Conservation (phyloP, 768 basidiomycete genomes). For the Tylopilus subfusipes region DNA sequence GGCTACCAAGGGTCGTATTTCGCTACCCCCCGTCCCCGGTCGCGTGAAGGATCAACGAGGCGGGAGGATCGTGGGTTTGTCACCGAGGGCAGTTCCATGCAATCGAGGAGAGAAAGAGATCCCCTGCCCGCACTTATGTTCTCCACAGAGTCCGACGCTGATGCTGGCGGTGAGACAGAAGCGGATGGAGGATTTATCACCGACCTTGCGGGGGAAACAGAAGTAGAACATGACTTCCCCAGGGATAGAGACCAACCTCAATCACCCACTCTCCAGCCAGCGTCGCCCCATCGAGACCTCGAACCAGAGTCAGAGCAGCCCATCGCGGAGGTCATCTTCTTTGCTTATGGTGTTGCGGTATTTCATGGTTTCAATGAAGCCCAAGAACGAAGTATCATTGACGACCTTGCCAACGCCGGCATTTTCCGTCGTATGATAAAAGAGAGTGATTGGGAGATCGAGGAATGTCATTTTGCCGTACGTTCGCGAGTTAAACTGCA, state of each 20-base stretch:
- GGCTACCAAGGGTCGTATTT: constrained; percentile 90
- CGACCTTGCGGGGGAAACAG: constrained; percentile 14
- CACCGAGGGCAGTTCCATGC: constrained; percentile 21
- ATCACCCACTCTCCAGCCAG: constrained; percentile 1
- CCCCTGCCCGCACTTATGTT: neutral
- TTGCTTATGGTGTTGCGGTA: constrained; percentile 86
- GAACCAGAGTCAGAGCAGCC: constrained; percentile 35
- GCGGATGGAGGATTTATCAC: constrained; percentile 11
- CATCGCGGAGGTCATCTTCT: constrained; percentile 74
- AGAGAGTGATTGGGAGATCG: constrained; percentile 84
- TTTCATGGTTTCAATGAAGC: constrained; percentile 84
- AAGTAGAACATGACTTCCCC: constrained; percentile 6
- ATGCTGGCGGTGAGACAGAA: constrained; percentile 6
- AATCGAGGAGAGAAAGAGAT: constrained; percentile 1
- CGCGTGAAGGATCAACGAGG: constrained; percentile 18
- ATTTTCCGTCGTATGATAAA: constrained; percentile 57
- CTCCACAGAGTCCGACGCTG: constrained; percentile 9
- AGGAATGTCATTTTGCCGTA: constrained; percentile 88
- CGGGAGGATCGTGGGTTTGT: constrained; percentile 22
- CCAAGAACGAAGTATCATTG: constrained; percentile 79
- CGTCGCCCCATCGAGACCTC: neutral
- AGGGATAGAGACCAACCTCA: constrained; percentile 1
- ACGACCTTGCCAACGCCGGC: constrained; percentile 75
- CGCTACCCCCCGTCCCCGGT: constrained; percentile 22
- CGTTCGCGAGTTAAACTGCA: constrained; percentile 3